Conservation (phyloP, 768 basidiomycete species). For the Naganishia friedmannii region DNA sequence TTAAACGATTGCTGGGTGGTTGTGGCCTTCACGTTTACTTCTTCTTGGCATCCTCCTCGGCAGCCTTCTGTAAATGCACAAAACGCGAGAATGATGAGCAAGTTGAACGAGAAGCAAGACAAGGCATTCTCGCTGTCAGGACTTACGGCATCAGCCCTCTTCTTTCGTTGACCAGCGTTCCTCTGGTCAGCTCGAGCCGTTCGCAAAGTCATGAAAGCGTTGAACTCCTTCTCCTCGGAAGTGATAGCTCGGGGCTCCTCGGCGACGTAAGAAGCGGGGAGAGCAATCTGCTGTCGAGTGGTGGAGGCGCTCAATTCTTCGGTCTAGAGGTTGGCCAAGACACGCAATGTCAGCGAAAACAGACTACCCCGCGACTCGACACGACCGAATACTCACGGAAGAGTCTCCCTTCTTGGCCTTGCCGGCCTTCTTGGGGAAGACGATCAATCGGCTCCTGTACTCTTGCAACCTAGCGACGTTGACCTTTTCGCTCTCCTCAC, state of each 20-base stretch:
- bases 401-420: slow-evolving; percentile 97
- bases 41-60: slow-evolving; percentile 45
- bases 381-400: slow-evolving; percentile 60
- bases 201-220: slow-evolving; percentile 87
- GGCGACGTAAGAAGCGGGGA: slow-evolving; percentile 65
- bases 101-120: too few species aligned
- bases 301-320: slow-evolving; percentile 77
- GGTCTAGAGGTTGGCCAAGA: slow-evolving; percentile 56
- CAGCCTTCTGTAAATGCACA: slow-evolving; percentile 40
- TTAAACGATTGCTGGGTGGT: slow-evolving; percentile 12
- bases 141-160: slow-evolving; percentile 48
- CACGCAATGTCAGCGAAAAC: neutral
- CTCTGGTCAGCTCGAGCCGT: slow-evolving; percentile 74
- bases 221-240: slow-evolving; percentile 77
- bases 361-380: neutral
- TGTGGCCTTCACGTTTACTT: slow-evolving; percentile 30
- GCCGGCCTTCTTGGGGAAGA: slow-evolving; percentile 93
- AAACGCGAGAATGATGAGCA: neutral
- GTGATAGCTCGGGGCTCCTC: slow-evolving; percentile 93
- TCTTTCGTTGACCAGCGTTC: slow-evolving; percentile 82
- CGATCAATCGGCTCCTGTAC: slow-evolving; percentile 86
- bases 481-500: slow-evolving; percentile 91
- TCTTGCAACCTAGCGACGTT: slow-evolving; percentile 91
- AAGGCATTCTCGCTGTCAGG: neutral
- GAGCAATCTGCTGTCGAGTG: slow-evolving; percentile 59